These are phyloP conservation scores for Berkeleyomyces rouxiae DNA, from an alignment of 2,329 filamentous ascomycete genomes.

Conservation along the genomic window DNA sequence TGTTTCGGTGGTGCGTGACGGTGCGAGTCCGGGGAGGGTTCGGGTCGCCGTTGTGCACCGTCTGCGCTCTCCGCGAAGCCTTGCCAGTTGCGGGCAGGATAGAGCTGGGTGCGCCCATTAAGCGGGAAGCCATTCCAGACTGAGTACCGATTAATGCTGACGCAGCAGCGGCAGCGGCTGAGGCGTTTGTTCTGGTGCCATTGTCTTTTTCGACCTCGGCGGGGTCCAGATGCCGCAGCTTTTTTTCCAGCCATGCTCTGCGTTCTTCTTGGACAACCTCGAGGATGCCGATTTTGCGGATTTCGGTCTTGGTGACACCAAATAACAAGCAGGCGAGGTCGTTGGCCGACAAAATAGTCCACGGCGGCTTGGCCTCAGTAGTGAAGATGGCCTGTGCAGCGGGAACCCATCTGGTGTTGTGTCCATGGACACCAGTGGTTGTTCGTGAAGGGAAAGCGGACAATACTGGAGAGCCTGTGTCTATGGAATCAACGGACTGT, in stretches of 20 bases:
- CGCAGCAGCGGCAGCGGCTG: slow-evolving; percentile 26
- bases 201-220: slow-evolving; percentile 27
- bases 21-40: slow-evolving; percentile 37
- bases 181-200: slow-evolving; percentile 20
- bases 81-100: slow-evolving; percentile 21
- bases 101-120: slow-evolving; percentile 67
- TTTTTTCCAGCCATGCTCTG: slow-evolving; percentile 75
- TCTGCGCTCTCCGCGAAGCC: slow-evolving; percentile 43
- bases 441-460: slow-evolving; percentile 4
- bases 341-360: slow-evolving; percentile 92
- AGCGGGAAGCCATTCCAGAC: slow-evolving; percentile 65
- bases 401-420: slow-evolving; percentile 78
- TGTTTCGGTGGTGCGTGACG: slow-evolving; percentile 46
- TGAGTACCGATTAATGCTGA: slow-evolving; percentile 49
- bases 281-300: slow-evolving; percentile 78
- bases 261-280: slow-evolving; percentile 87
- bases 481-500: neutral
- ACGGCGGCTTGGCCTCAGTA: slow-evolving; percentile 77
- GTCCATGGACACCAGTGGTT: slow-evolving; percentile 52
- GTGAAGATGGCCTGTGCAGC: slow-evolving; percentile 94
- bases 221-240: slow-evolving; percentile 49
- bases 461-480: slow-evolving; percentile 5
- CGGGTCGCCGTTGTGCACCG: slow-evolving; percentile 39
- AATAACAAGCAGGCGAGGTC: slow-evolving; percentile 91
- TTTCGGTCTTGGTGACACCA: slow-evolving; percentile 32